These are phyloP conservation scores for Dionaea muscipula DNA, from an alignment of 179 eudicot species.

Conservation along the genomic window DNA sequence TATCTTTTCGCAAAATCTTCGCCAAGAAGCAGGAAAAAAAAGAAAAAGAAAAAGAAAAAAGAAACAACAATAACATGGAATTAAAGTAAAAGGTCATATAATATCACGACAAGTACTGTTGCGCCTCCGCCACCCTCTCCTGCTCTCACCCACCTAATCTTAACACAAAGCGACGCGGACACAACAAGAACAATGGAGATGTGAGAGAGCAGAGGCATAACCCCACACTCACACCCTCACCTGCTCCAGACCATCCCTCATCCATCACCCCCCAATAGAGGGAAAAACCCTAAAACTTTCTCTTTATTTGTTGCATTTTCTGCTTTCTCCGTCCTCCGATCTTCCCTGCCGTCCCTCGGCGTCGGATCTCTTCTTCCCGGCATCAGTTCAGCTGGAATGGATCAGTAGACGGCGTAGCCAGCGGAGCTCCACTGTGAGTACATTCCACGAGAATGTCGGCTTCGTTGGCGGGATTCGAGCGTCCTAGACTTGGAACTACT, in stretches of 20 bases:
- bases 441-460: slow-evolving; percentile 60
- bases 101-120: background rate
- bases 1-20: background rate
- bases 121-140: too few relatives aligned
- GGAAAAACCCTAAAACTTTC: slow-evolving; percentile 20
- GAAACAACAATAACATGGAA: background rate
- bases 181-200: too few relatives aligned
- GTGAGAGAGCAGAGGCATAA: too few relatives aligned
- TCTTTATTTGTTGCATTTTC: slow-evolving; percentile 4
- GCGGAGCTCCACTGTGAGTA: background rate
- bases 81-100: background rate
- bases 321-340: slow-evolving; percentile 6
- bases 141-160: too few relatives aligned
- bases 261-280: background rate
- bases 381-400: slow-evolving; percentile 5
- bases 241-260: background rate
- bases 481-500: slow-evolving; percentile 58
- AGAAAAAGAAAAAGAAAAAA: background rate
- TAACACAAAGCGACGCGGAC: too few relatives aligned
- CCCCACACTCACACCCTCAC: too few relatives aligned
- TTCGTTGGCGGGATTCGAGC: slow-evolving; percentile 58
- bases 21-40: background rate
- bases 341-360: slow-evolving; percentile 1
- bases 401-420: background rate
- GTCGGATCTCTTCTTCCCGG: background rate